Evolutionary conservation across 495 filamentous ascomycete genomes (phyloP).

Genomic region (Extremus antarcticus): DNA sequence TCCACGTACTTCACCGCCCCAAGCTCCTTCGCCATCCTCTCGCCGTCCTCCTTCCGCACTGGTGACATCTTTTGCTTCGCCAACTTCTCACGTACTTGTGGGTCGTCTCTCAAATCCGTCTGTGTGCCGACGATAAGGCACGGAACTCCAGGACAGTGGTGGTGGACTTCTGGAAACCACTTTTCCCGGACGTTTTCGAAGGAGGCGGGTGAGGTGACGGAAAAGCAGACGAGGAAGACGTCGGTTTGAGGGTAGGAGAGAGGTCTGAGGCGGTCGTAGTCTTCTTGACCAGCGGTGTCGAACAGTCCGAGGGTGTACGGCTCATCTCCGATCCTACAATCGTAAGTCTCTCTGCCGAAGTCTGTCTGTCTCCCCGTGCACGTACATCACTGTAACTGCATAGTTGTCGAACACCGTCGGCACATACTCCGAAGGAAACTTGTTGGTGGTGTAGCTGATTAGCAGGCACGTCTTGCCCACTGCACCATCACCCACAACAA

Average conservation of each 20-base stretch:
- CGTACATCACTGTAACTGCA: constrained; percentile 98
- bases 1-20: constrained; percentile 97
- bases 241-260: constrained; percentile 97
- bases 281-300: constrained; percentile 97
- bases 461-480: constrained; percentile 98
- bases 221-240: constrained; percentile 97
- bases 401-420: constrained; percentile 99
- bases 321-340: constrained; percentile 88
- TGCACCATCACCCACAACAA: constrained; percentile 97
- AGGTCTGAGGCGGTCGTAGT: constrained; percentile 94
- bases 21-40: constrained; percentile 90
- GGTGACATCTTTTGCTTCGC: constrained; percentile 91
- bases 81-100: constrained; percentile 80
- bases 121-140: constrained; percentile 98
- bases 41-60: constrained; percentile 82
- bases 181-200: constrained; percentile 99
- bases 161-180: constrained; percentile 97
- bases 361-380: constrained; percentile 18
- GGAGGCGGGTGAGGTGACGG: constrained; percentile 93
- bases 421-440: constrained; percentile 98
- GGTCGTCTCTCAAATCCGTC: constrained; percentile 88
- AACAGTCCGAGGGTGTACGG: constrained; percentile 95
- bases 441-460: constrained; percentile 99
- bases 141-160: constrained; percentile 95
- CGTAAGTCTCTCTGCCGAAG: constrained; percentile 3